Evolutionary conservation across 257 asterid genomes (phyloP).

Genomic region (Solanum boliviense): DNA sequence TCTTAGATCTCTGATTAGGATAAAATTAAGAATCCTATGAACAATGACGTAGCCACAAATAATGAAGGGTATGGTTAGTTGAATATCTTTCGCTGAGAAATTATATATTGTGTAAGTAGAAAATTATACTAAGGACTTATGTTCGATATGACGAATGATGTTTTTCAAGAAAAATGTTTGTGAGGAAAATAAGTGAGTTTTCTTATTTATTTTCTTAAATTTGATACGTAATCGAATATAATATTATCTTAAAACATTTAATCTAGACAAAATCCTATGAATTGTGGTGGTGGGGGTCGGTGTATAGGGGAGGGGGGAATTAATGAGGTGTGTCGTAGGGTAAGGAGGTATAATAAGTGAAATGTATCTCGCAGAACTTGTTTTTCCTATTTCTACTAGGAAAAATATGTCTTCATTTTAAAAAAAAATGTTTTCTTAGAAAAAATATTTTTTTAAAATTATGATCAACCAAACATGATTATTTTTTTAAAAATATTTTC

Average conservation of each 20-base stretch:
- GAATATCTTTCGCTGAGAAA: background rate
- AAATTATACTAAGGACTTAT: background rate
- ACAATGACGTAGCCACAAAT: background rate
- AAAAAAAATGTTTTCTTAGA: no score
- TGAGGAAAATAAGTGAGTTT: background rate
- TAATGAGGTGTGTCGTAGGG: no score
- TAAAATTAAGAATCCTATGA: background rate
- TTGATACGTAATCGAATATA: background rate
- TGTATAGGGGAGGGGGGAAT: background rate
- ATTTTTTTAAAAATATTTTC: no score
- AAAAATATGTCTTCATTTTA: background rate
- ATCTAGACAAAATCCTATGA: background rate
- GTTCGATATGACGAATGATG: background rate
- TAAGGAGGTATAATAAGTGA: no score
- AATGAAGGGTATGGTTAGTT: background rate
- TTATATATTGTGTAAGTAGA: background rate
- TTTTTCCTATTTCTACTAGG: no score
- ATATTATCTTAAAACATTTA: background rate
- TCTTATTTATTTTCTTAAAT: background rate
- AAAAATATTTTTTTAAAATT: no score
- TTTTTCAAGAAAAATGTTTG: background rate
- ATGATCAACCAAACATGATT: background rate
- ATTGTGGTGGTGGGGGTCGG: background rate
- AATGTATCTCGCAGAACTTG: no score
- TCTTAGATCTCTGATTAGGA: background rate